Evolutionary conservation across 345 rosid species (phyloP).

Genomic region (Camelina sativa): DNA sequence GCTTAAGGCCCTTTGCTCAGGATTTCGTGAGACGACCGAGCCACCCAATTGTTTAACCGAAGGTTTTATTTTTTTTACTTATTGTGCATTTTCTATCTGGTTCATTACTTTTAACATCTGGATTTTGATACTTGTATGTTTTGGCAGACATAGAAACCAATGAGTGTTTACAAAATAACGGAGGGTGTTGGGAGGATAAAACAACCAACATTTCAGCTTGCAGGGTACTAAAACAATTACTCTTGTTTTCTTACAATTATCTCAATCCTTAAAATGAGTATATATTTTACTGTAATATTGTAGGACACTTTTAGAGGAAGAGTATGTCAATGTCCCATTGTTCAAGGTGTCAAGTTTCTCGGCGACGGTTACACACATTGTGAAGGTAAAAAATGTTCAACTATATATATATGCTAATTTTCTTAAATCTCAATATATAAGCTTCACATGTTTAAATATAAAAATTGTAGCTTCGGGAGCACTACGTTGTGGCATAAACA

Average conservation of each 20-base stretch:
- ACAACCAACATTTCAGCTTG: constrained; percentile 79
- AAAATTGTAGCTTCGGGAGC: constrained; percentile 67
- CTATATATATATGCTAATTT: background rate
- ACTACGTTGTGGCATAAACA: constrained; percentile 74
- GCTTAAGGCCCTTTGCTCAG: constrained; percentile 92
- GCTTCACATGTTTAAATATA: background rate
- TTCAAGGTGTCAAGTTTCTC: constrained; percentile 74
- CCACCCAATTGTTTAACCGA: constrained; percentile 86
- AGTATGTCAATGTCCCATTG: constrained; percentile 89
- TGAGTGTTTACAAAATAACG: constrained; percentile 83
- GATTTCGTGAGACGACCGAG: constrained; percentile 92
- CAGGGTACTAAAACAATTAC: constrained; percentile 52
- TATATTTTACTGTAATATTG: constrained; percentile 1
- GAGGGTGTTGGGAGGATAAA: constrained; percentile 95
- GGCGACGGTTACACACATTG: constrained; percentile 95
- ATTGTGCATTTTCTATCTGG: constrained; percentile 4
- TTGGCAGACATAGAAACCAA: constrained; percentile 85
- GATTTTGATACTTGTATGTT: background rate
- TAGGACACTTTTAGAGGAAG: constrained; percentile 98
- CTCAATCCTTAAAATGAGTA: background rate
- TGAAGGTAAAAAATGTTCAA: constrained; percentile 58
- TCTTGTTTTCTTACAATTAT: background rate
- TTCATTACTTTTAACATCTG: background rate
- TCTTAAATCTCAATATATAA: background rate
- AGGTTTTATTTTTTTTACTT: constrained; percentile 51